Percentiles rank a stretch among this genome's conserved stretches.
phyloP scores from a whole-genome alignment of 257 asterid genomes.

The Nicotiana attenuata region DNA sequence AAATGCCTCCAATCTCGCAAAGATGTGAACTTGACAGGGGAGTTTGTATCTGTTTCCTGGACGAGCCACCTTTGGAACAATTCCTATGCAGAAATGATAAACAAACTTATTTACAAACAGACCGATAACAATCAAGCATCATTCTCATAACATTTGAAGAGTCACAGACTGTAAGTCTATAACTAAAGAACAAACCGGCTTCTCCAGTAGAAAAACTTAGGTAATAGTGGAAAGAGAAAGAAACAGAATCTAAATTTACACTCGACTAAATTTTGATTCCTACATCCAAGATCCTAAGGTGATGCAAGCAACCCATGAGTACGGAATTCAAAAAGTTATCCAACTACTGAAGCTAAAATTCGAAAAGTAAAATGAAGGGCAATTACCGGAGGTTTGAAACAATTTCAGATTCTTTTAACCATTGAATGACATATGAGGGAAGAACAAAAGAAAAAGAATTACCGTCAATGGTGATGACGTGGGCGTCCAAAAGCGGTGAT shows the following conservation, averaged over 20 bases:
- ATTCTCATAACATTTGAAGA: background rate
- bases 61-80: slow-evolving; percentile 61
- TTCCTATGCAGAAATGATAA: slow-evolving; percentile 38
- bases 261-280: background rate
- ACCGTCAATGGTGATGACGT: slow-evolving; percentile 51
- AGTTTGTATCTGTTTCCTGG: slow-evolving; percentile 34
- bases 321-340: background rate
- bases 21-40: slow-evolving; percentile 79
- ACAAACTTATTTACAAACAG: background rate
- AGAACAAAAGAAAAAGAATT: background rate
- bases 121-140: background rate
- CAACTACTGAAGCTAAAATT: background rate
- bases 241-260: background rate
- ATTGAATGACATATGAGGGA: background rate
- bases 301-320: background rate
- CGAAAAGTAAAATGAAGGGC: background rate
- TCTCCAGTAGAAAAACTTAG: background rate
- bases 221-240: background rate
- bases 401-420: background rate
- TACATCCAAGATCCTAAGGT: background rate
- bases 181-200: background rate
- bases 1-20: slow-evolving; percentile 47
- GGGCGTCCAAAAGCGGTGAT: slow-evolving; percentile 58
- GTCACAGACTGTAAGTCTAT: background rate
- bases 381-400: background rate